These are phyloP conservation scores for Saturnispora dispora DNA, from an alignment of 805 yeast species.

Conservation along the genomic window DNA sequence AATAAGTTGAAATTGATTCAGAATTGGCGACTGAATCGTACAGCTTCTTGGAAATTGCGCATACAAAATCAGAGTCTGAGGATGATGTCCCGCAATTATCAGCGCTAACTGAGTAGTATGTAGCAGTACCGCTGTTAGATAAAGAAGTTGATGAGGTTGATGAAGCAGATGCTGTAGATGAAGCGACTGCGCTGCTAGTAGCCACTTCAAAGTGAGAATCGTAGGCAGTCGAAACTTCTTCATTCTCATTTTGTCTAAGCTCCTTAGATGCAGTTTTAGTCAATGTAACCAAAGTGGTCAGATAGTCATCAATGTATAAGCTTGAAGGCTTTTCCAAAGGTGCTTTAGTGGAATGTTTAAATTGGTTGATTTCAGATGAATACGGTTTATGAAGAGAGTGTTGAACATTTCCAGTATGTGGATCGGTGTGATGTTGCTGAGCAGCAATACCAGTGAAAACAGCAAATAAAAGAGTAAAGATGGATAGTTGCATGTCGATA, in stretches of 20 bases:
- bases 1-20: conserved; percentile 30
- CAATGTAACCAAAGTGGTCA: conserved; percentile 2
- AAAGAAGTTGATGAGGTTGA: conserved; percentile 8
- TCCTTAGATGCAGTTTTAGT: neutral
- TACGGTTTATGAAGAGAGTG: too few relatives aligned
- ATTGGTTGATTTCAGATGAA: too few relatives aligned
- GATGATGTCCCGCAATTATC: conserved; percentile 45
- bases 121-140: conserved; percentile 35
- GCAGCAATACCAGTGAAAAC: neutral
- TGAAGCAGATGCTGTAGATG: conserved; percentile 8
- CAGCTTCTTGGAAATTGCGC: conserved; percentile 39
- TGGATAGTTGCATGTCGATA: conserved; percentile 1
- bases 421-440: neutral
- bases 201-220: neutral
- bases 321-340: neutral
- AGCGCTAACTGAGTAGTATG: conserved; percentile 36
- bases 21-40: conserved; percentile 24
- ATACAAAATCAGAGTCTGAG: conserved; percentile 34
- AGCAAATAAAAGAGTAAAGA: neutral
- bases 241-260: neutral
- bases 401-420: neutral
- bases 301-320: neutral
- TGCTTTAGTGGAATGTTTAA: neutral
- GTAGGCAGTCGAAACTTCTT: neutral
- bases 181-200: conserved; percentile 3